These are phyloP conservation scores for Discostella stelligeroides DNA, from an alignment of 108 stramenopile species.

Conservation along the genomic window DNA sequence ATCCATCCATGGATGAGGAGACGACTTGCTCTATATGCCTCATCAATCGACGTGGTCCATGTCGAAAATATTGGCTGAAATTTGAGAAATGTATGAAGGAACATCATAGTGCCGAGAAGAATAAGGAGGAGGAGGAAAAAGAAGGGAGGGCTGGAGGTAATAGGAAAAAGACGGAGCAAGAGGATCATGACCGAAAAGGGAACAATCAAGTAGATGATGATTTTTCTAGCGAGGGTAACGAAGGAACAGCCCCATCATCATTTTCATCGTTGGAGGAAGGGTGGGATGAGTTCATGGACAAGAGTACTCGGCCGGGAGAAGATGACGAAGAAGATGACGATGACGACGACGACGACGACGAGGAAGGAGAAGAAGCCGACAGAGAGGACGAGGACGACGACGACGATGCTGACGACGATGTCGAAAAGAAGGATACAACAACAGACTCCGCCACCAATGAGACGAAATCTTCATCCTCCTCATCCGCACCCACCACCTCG, in stretches of 20 bases:
- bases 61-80: slow-evolving; percentile 79
- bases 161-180: no score
- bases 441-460: slow-evolving; percentile 23
- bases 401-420: no score
- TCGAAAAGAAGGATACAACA: no score
- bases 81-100: slow-evolving; percentile 88
- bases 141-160: neutral
- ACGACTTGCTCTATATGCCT: slow-evolving; percentile 83
- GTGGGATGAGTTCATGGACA: slow-evolving; percentile 54
- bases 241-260: neutral
- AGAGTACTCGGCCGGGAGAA: slow-evolving; percentile 46
- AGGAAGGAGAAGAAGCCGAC: slow-evolving; percentile 39
- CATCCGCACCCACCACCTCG: slow-evolving; percentile 13
- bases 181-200: neutral
- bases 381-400: slow-evolving; percentile 31
- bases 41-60: slow-evolving; percentile 86
- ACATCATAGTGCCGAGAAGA: slow-evolving; percentile 46
- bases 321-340: slow-evolving; percentile 37
- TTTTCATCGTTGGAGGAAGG: slow-evolving; percentile 19
- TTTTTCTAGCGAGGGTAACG: no score
- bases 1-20: slow-evolving; percentile 74
- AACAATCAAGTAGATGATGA: neutral
- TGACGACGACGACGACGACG: slow-evolving; percentile 28
- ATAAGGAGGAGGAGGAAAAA: slow-evolving; percentile 16
- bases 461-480: no score